Base-by-base conservation (phyloP, 805 yeast species). In the Yamadazyma tumulicola region DNA sequence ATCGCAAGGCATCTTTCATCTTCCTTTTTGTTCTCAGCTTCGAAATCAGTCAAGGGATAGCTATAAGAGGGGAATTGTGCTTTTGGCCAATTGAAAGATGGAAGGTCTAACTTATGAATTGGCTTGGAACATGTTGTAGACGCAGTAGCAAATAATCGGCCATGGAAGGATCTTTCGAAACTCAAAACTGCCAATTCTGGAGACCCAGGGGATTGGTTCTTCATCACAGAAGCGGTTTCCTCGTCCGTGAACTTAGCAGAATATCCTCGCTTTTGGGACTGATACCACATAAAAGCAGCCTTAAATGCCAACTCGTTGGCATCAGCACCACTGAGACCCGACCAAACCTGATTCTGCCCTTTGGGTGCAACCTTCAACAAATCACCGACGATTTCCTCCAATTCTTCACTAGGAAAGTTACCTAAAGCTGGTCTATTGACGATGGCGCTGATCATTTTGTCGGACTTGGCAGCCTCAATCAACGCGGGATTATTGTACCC, bases 41-140 rank as follows among this genome's bases (percentile, higher is more conserved):
- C 77, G 56, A 78, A 55, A 33, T 75, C 72, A 37, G 78, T 89
- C 53, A 88, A 73, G 39, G 97, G 97, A 61, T 87, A 89, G 61
- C 80, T 68, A 63, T 86, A 80, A 33, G 74, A 50, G 45, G 97
- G 97, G 70, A 81, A 89, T 44, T 86, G 87, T 37, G 96, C 96
- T 60, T 85, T 88, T 55, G 97, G 97, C 97, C 97, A 89, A 55
- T 85, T 77, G 70, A 89, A 89, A 5, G 95, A 79, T 42, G 97
- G 97, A 65, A 91, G 70, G 61, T 82, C 89, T 61, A 89, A 69
- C 69, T 91, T 89, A 72, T 89, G 97, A 50, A 91, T 76, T 47
- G 97, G 96, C 71, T 87, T 91, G 38, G 96, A 87, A 59, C 95
- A 79, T 25, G 97, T 89, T 46, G 86, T 78, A 5, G 96, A 84